Conservation (phyloP, 495 filamentous ascomycete genomes). For the Haplographium delicatum region DNA sequence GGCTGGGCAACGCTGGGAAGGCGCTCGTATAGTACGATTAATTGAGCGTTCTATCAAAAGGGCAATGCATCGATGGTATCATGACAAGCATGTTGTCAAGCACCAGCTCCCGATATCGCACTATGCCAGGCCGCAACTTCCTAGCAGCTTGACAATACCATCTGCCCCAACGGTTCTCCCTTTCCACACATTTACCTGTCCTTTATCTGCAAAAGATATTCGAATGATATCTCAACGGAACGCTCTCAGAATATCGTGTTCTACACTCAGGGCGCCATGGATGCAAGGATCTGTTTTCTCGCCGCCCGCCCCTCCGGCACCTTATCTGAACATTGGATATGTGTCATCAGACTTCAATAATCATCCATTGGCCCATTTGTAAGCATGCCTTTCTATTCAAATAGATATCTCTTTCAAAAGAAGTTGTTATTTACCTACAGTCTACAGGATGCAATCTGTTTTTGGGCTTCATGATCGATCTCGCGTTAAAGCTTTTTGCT, state of each 20-base stretch:
- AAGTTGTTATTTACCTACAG: constrained; percentile 4
- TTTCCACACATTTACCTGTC: constrained; percentile 98
- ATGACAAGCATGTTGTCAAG: constrained; percentile 66
- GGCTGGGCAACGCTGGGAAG: constrained; percentile 79
- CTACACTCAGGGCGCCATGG: constrained; percentile 82
- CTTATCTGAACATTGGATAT: constrained; percentile 86
- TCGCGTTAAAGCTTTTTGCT: constrained; percentile 82
- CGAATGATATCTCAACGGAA: constrained; percentile 95
- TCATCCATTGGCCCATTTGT: constrained; percentile 88
- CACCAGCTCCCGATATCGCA: constrained; percentile 49
- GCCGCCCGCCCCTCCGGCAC: constrained; percentile 76
- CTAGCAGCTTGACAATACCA: constrained; percentile 69
- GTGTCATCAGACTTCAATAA: constrained; percentile 99
- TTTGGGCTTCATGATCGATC: constrained; percentile 81
- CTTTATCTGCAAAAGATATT: constrained; percentile 88
- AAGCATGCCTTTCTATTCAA: constrained; percentile 23
- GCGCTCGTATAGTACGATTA: constrained; percentile 76
- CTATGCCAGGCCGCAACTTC: constrained; percentile 74
- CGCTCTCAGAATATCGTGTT: constrained; percentile 85
- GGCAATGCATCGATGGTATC: constrained; percentile 83
- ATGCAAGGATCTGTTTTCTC: constrained; percentile 74
- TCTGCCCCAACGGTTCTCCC: constrained; percentile 92
- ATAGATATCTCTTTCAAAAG: not conserved
- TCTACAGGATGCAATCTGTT: constrained; percentile 83
- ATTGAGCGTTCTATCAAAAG: constrained; percentile 77